Conservation (phyloP, 352 stramenopile species). For the Phytopythium mirpurense region DNA sequence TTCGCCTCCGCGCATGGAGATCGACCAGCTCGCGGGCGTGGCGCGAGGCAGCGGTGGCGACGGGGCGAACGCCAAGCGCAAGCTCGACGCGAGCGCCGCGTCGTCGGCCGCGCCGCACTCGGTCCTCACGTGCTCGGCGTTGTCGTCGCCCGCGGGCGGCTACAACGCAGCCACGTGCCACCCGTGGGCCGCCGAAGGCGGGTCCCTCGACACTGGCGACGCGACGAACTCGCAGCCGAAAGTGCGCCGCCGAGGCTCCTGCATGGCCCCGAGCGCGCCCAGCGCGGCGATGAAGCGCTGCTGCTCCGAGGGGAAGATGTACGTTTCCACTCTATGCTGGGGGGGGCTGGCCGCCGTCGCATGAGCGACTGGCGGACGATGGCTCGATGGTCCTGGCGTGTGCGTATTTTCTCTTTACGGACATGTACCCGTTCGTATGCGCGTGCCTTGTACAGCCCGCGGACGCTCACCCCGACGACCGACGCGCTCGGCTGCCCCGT, state of each 20-base stretch:
- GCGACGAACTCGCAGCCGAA: conserved; percentile 44
- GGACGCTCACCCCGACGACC: not conserved
- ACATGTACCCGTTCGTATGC: no score
- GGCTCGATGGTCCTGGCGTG: no score
- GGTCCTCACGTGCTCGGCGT: not conserved
- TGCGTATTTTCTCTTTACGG: no score
- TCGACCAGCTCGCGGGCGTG: conserved; percentile 17
- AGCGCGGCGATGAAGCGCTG: conserved; percentile 43
- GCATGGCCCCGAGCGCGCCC: conserved; percentile 15
- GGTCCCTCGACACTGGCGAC: no score
- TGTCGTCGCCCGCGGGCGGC: conserved; percentile 12
- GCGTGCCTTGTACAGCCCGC: conserved; percentile 12
- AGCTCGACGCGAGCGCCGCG: conserved; percentile 38
- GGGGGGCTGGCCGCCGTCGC: no score
- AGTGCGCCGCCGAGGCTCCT: conserved; percentile 40
- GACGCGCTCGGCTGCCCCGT: not conserved
- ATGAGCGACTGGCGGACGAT: no score
- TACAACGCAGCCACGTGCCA: conserved; percentile 14
- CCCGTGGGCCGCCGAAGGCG: no score
- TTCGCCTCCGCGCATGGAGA: conserved; percentile 4
- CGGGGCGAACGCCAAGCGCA: conserved; percentile 54
- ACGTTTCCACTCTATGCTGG: no score
- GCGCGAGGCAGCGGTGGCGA: conserved; percentile 20
- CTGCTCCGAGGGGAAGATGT: conserved; percentile 75
- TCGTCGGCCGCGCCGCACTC: conserved; percentile 13